A percentile compares a stretch with the other conserved stretches of the same genome.
These are phyloP conservation scores for Penicillium goetzii DNA, from an alignment of 495 filamentous ascomycete genomes.

Conservation along the genomic window DNA sequence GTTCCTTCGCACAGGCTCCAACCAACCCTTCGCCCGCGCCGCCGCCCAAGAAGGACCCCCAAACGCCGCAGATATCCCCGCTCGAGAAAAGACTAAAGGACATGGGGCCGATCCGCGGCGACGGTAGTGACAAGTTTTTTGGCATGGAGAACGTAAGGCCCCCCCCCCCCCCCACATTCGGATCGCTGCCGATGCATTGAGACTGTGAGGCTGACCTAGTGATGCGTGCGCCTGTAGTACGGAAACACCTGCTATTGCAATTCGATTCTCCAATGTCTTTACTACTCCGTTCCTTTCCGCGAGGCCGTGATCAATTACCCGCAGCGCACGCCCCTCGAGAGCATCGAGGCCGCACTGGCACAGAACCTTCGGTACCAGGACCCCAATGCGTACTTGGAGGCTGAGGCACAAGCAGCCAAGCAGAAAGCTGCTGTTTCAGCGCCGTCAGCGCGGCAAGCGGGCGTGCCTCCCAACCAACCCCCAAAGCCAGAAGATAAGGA, in stretches of 20 bases:
- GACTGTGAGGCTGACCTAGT: background rate
- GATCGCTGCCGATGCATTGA: background rate
- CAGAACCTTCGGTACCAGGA: conserved; percentile 54
- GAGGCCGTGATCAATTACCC: conserved; percentile 95
- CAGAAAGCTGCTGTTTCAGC: conserved; percentile 41
- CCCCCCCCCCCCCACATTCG: background rate
- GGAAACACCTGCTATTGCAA: conserved; percentile 99
- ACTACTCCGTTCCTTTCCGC: conserved; percentile 93
- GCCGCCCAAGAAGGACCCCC: conserved; percentile 72
- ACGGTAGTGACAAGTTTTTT: conserved; percentile 98
- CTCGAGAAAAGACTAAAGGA: conserved; percentile 82
- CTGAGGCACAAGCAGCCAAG: conserved; percentile 49
- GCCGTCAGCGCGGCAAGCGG: conserved; percentile 49
- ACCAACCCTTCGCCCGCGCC: conserved; percentile 46
- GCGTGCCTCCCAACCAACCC: conserved; percentile 54
- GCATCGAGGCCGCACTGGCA: conserved; percentile 50
- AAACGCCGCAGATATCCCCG: conserved; percentile 69
- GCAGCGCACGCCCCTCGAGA: conserved; percentile 60
- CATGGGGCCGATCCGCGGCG: conserved; percentile 73
- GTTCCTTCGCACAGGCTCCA: conserved; percentile 38
- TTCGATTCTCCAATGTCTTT: conserved; percentile 95
- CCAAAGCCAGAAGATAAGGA: conserved; percentile 81
- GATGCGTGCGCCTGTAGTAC: conserved; percentile 58
- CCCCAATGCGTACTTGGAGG: conserved; percentile 43
- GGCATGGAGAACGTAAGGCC: conserved; percentile 92